Evolutionary conservation across 1,284 basidiomycete species (phyloP), one percentile per base, ranked within the genome.

Genomic region (Ganoderma lingzhi): DNA sequence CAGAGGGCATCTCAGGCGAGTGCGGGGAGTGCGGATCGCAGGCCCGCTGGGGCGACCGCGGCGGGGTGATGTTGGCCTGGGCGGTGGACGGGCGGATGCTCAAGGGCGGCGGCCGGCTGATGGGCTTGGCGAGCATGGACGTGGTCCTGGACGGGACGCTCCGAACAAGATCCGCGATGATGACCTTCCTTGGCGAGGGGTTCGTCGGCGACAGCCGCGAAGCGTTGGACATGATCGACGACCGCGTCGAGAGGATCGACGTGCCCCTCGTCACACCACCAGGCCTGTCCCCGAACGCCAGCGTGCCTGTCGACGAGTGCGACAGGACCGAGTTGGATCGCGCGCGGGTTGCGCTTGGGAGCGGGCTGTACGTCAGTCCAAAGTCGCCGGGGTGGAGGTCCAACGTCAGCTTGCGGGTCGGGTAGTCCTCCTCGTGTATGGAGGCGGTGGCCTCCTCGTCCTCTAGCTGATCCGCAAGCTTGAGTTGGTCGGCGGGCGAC

Each of bases 401-500:
- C 45, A 76, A 67, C 71, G 71, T 76, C 60, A 76, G 71, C 61
- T 68, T 72, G 51, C 70, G 68, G 37, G 14, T 41, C 32, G 23
- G 12, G n/a, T 58, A 39, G 39, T 71, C 72, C 12, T 35, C 58
- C 39, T 63, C 69, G n/a, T n/a, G 39, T 42, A 42, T 41, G 48
- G 77, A 76, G 67, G 81, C 80, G 19, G 84, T 79, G 39, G 82
- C 83, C 56, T 74, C 68, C 56, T 80, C 78, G 14, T 75, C 74
- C 60, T 72, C 75, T 30, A 82, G 72, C 70, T 79, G 72, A 44
- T 86, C 87, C 75, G 90, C 89, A 10, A 91, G 78, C 76, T 84
- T 83, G 37, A 88, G 83, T 82, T 91, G 85, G 66, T 91, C 88
- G 30, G 87, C 88, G 19, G 88, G 87, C 15, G 89, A 87, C 84